phyloP scores from a whole-genome alignment of 1,139 yeast genomes.

The Kodamaea sp. region DNA sequence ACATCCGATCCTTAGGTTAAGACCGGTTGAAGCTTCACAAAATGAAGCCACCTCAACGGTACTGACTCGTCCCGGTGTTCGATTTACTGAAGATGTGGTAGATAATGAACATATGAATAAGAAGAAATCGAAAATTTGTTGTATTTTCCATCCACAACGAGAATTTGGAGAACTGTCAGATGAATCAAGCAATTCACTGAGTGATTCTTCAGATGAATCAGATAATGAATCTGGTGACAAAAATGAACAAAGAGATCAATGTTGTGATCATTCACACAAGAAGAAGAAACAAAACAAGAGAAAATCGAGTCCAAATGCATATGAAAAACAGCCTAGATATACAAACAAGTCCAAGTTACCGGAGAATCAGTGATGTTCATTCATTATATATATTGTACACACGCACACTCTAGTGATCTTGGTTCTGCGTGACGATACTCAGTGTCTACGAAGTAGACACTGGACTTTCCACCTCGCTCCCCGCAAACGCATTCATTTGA shows the following conservation, averaged over 20 bases:
- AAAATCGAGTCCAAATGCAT: constrained; percentile 58
- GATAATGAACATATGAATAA: constrained; percentile 86
- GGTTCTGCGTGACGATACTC: too few species aligned
- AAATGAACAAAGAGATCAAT: constrained; percentile 2
- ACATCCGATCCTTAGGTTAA: constrained; percentile 14
- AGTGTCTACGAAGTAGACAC: too few species aligned
- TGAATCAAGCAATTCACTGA: constrained; percentile 25
- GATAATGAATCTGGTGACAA: constrained; percentile 8
- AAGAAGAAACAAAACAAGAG: constrained; percentile 7
- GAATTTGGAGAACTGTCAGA: constrained; percentile 49
- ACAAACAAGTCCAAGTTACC: constrained; percentile 25
- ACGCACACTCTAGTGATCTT: too few species aligned
- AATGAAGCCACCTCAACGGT: constrained; percentile 2
- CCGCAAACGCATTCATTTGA: neutral
- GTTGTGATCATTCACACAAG: constrained; percentile 9
- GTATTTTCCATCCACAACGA: constrained; percentile 84
- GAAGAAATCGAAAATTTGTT: constrained; percentile 91
- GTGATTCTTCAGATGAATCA: constrained; percentile 32
- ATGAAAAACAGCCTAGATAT: constrained; percentile 70
- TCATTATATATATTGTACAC: too few species aligned
- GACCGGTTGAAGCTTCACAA: constrained; percentile 4
- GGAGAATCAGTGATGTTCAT: constrained; percentile 1
- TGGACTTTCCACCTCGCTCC: neutral
- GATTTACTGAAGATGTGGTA: constrained; percentile 81
- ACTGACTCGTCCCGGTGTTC: constrained; percentile 45